These are phyloP conservation scores for Aspergillus hancockii DNA, from an alignment of 495 filamentous ascomycete genomes.

Conservation along the genomic window DNA sequence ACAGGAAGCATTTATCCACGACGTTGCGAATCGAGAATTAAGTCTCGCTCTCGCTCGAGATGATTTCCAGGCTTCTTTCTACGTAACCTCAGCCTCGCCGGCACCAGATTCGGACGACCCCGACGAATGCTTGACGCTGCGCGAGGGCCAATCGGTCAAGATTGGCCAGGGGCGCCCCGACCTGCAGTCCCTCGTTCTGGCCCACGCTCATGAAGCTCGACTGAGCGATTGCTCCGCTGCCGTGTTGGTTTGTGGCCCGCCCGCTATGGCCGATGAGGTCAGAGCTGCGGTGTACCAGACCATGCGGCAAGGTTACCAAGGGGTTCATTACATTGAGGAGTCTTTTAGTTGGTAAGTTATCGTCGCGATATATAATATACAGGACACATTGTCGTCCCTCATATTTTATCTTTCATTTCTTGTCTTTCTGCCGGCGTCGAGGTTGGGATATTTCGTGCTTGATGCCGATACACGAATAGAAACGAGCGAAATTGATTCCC, in stretches of 20 bases:
- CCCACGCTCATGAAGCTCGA: constrained; percentile 30
- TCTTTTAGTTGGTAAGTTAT: constrained; percentile 40
- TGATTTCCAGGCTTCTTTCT: constrained; percentile 42
- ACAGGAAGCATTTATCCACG: constrained; percentile 35
- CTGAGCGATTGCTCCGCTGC: constrained; percentile 28
- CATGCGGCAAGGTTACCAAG: constrained; percentile 33
- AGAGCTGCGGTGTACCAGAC: constrained; percentile 41
- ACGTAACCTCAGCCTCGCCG: constrained; percentile 22
- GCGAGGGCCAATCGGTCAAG: constrained; percentile 15
- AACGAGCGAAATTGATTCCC: too few species aligned
- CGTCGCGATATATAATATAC: too few species aligned
- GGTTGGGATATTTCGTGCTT: too few species aligned
- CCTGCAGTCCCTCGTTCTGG: constrained; percentile 33
- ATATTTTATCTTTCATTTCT: too few species aligned
- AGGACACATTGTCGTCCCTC: too few species aligned
- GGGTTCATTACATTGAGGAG: constrained; percentile 46
- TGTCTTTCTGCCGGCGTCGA: too few species aligned
- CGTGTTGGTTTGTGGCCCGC: constrained; percentile 53
- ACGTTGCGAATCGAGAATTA: constrained; percentile 34
- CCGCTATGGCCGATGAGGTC: constrained; percentile 49
- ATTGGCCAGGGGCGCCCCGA: constrained; percentile 35
- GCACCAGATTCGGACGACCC: neutral
- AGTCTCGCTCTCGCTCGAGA: constrained; percentile 26
- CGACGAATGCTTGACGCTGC: neutral
- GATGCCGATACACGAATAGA: too few species aligned